phyloP scores from a whole-genome alignment of 2,329 filamentous ascomycete species.

The Colletotrichum graminicola region DNA sequence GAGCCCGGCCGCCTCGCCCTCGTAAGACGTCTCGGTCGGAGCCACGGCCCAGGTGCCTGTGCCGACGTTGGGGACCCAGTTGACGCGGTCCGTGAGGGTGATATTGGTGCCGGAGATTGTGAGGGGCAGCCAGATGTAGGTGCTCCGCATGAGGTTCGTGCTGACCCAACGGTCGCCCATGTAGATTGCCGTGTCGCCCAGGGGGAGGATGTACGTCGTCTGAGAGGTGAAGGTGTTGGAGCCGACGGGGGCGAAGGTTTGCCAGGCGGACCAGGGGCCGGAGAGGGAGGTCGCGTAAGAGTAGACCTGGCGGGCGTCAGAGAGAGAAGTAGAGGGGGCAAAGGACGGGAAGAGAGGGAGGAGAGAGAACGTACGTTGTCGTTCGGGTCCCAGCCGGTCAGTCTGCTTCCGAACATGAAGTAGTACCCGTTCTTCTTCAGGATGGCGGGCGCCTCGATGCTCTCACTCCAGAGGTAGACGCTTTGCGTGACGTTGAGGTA shows the following conservation, averaged over 20 bases:
- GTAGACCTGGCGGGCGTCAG: slow-evolving; percentile 54
- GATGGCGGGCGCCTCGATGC: slow-evolving; percentile 73
- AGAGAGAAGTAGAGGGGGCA: neutral
- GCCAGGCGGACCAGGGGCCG: slow-evolving; percentile 73
- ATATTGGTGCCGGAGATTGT: slow-evolving; percentile 64
- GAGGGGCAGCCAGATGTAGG: slow-evolving; percentile 75
- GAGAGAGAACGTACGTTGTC: slow-evolving; percentile 63
- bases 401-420: slow-evolving; percentile 73
- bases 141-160: slow-evolving; percentile 68
- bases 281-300: slow-evolving; percentile 67
- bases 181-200: slow-evolving; percentile 65
- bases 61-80: slow-evolving; percentile 64
- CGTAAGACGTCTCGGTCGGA: slow-evolving; percentile 61
- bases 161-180: slow-evolving; percentile 76
- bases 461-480: slow-evolving; percentile 65
- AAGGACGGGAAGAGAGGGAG: neutral
- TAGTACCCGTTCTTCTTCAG: slow-evolving; percentile 71
- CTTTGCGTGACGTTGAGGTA: slow-evolving; percentile 65
- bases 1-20: slow-evolving; percentile 65
- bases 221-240: slow-evolving; percentile 72
- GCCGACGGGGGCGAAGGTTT: slow-evolving; percentile 67
- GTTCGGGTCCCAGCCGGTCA: slow-evolving; percentile 71
- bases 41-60: slow-evolving; percentile 59
- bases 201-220: slow-evolving; percentile 68
- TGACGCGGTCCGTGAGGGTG: slow-evolving; percentile 63